These are phyloP conservation scores for Bassia scoparia DNA, from an alignment of 148 eudicot genomes.

Conservation along the genomic window DNA sequence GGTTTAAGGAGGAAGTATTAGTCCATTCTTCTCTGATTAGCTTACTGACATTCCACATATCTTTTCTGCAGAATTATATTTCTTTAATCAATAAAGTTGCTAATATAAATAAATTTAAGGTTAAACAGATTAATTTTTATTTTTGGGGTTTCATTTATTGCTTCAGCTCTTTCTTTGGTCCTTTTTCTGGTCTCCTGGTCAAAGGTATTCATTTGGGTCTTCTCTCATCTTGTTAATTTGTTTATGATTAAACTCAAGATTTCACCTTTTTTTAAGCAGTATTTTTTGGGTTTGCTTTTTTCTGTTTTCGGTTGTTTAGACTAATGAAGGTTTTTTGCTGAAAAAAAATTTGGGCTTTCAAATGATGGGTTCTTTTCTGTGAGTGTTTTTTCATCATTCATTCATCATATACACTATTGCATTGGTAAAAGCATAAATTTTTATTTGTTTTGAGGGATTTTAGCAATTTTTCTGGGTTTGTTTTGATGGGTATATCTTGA, in stretches of 20 bases:
- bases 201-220: constrained; percentile 15
- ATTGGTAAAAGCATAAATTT: constrained; percentile 15
- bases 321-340: background rate
- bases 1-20: background rate
- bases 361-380: background rate
- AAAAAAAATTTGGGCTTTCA: background rate
- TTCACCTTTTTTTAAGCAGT: background rate
- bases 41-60: constrained; percentile 23
- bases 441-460: background rate
- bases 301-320: background rate
- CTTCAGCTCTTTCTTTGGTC: constrained; percentile 5
- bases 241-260: background rate
- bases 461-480: constrained; percentile 11
- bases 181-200: constrained; percentile 17
- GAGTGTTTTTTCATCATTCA: background rate
- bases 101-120: no score
- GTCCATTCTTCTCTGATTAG: constrained; percentile 4
- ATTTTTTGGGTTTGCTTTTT: background rate
- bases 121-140: no score
- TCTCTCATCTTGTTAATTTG: background rate
- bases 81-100: no score
- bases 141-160: background rate
- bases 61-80: background rate
- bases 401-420: constrained; percentile 13
- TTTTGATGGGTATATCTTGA: constrained; percentile 12